Percentiles rank a stretch among this genome's conserved stretches.
These are phyloP conservation scores for Schizonepeta tenuifolia DNA, from an alignment of 257 asterid genomes.

Conservation along the genomic window DNA sequence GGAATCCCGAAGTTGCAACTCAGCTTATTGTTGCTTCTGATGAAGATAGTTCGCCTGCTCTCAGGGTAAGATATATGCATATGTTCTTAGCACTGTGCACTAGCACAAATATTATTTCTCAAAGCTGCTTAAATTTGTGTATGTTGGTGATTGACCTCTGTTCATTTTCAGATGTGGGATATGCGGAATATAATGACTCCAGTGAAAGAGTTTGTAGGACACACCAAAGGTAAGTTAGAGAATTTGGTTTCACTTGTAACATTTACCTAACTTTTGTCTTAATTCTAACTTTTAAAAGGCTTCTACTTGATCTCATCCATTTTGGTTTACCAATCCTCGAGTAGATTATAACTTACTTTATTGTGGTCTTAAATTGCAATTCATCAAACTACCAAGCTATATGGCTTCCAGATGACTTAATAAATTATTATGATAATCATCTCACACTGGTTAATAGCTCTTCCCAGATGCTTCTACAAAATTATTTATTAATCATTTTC, in stretches of 20 bases:
- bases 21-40: slow-evolving; percentile 97
- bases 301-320: slow-evolving; percentile 19
- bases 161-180: slow-evolving; percentile 88
- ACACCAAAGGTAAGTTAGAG: slow-evolving; percentile 75
- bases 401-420: slow-evolving; percentile 11
- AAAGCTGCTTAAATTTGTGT: slow-evolving; percentile 19
- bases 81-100: slow-evolving; percentile 16
- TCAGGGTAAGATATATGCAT: slow-evolving; percentile 57
- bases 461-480: too few relatives aligned
- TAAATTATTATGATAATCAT: slow-evolving; percentile 5
- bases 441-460: background rate
- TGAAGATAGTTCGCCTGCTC: slow-evolving; percentile 91
- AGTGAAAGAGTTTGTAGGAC: slow-evolving; percentile 89
- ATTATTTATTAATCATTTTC: too few relatives aligned
- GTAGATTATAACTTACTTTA: slow-evolving; percentile 8
- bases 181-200: slow-evolving; percentile 91
- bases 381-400: background rate
- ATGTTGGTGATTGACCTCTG: slow-evolving; percentile 33
- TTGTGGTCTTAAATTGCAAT: slow-evolving; percentile 17
- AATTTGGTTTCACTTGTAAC: slow-evolving; percentile 14
- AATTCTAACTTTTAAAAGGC: slow-evolving; percentile 13
- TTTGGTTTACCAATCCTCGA: slow-evolving; percentile 6
- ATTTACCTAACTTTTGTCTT: background rate
- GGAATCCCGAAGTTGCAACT: slow-evolving; percentile 94
- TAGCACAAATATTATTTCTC: slow-evolving; percentile 16